Percentiles rank a stretch among this genome's conserved stretches.
Conservation (phyloP, 192 early-diverging fungal genomes). For the Coemansia javaensis region DNA sequence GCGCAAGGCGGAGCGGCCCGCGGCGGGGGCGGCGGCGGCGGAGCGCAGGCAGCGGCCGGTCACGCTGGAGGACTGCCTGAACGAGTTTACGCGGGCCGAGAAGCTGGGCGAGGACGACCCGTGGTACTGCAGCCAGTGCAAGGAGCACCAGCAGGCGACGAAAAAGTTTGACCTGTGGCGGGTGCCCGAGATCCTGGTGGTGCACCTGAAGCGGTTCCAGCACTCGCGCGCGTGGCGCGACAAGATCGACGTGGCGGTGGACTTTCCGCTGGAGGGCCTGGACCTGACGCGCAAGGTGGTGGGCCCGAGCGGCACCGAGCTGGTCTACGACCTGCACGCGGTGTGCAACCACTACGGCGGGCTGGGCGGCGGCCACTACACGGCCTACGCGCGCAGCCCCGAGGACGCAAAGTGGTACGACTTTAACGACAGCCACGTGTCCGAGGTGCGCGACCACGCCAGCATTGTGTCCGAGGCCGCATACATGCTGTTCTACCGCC, state of each 20-base stretch:
- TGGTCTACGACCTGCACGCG: constrained; percentile 67
- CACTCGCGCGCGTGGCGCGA: constrained; percentile 61
- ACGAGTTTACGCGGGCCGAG: constrained; percentile 72
- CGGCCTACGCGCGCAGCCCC: constrained; percentile 69
- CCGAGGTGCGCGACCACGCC: constrained; percentile 16
- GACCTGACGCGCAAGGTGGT: constrained; percentile 56
- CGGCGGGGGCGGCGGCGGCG: not conserved
- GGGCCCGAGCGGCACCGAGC: constrained; percentile 22
- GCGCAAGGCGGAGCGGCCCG: constrained; percentile 1
- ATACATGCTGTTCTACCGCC: constrained; percentile 51
- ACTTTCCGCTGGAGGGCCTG: constrained; percentile 62
- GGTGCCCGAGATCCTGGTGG: constrained; percentile 71
- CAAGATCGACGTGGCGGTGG: constrained; percentile 69
- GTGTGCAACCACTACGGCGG: constrained; percentile 83
- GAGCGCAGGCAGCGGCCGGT: constrained; percentile 25
- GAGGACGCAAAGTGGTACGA: constrained; percentile 71
- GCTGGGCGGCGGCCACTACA: constrained; percentile 81
- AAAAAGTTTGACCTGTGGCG: constrained; percentile 80
- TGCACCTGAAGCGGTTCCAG: constrained; percentile 80
- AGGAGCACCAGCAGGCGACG: constrained; percentile 68
- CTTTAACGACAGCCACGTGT: constrained; percentile 72
- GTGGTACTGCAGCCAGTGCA: constrained; percentile 76
- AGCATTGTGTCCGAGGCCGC: constrained; percentile 33
- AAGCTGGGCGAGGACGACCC: constrained; percentile 67
- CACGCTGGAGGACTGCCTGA: constrained; percentile 63